Conservation (phyloP, 139 green algal genomes). For the Axilococcus clingmanii region DNA sequence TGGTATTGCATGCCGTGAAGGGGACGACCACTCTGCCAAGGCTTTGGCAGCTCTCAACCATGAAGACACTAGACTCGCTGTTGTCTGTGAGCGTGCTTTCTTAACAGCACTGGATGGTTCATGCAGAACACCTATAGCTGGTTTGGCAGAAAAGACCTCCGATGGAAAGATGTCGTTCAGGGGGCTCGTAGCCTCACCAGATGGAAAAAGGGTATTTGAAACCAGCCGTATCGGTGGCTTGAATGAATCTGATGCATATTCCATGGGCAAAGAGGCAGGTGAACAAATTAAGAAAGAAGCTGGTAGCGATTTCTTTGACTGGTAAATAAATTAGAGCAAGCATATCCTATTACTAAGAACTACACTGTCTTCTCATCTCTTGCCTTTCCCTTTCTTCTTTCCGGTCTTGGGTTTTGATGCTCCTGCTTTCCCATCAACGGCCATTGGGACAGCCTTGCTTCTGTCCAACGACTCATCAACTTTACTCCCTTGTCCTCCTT, state of each 20-base stretch:
- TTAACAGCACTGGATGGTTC: conserved; percentile 91
- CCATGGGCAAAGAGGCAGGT: conserved; percentile 60
- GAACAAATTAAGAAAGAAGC: conserved; percentile 72
- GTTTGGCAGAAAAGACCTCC: conserved; percentile 29
- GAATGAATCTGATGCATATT: conserved; percentile 49
- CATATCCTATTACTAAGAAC: not conserved
- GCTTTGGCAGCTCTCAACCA: conserved; percentile 88
- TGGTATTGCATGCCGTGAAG: conserved; percentile 90
- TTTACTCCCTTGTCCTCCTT: conserved; percentile 64
- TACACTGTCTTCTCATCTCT: not conserved
- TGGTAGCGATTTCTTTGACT: conserved; percentile 70
- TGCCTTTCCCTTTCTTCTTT: not conserved
- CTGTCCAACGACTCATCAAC: conserved; percentile 39
- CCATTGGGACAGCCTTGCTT: conserved; percentile 10
- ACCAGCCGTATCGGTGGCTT: conserved; percentile 31
- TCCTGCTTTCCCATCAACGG: too few species aligned
- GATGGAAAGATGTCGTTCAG: conserved; percentile 72
- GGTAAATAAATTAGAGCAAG: conserved; percentile 22
- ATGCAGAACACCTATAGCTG: conserved; percentile 96
- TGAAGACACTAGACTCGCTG: conserved; percentile 90
- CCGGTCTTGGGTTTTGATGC: not conserved
- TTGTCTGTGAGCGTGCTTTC: conserved; percentile 92
- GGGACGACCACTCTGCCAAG: conserved; percentile 58
- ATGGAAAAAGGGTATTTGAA: conserved; percentile 75
- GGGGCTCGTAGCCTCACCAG: conserved; percentile 81